phyloP scores from a whole-genome alignment of 2,329 filamentous ascomycete genomes.

The Verticillium dahliae region DNA sequence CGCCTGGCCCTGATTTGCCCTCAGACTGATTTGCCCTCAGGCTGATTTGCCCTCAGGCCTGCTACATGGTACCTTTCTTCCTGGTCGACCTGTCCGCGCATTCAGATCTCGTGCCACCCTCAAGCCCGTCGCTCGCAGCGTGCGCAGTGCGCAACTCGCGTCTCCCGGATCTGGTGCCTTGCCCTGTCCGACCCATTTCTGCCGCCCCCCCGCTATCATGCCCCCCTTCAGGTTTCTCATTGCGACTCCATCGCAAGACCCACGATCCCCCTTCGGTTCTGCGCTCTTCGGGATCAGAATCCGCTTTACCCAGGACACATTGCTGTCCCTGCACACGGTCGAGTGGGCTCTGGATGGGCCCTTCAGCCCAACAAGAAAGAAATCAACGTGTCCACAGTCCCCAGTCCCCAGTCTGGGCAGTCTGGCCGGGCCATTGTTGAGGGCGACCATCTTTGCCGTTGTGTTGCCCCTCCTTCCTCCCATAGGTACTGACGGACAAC shows the following conservation, averaged over 20 bases:
- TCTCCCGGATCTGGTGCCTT: background rate
- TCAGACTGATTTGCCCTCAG: background rate
- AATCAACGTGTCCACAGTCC: background rate
- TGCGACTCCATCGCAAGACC: background rate
- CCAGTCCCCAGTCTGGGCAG: background rate
- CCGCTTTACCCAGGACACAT: background rate
- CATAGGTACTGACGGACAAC: background rate
- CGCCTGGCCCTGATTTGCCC: background rate
- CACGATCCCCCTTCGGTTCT: background rate
- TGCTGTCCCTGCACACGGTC: background rate
- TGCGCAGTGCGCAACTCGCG: background rate
- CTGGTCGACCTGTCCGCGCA: background rate
- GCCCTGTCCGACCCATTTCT: background rate
- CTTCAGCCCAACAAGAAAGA: background rate
- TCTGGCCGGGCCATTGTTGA: background rate
- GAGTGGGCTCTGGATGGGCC: background rate
- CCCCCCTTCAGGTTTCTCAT: background rate
- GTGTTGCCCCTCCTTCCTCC: background rate
- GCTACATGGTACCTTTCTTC: background rate
- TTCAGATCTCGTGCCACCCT: background rate
- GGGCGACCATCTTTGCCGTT: background rate
- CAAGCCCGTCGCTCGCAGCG: background rate
- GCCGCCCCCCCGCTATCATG: no score
- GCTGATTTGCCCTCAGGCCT: no score
- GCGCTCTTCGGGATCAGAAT: background rate